Percentiles rank a stretch among this genome's conserved stretches.
Evolutionary conservation across 2,329 filamentous ascomycete species (phyloP).

Genomic region (Xylaria arbuscula): DNA sequence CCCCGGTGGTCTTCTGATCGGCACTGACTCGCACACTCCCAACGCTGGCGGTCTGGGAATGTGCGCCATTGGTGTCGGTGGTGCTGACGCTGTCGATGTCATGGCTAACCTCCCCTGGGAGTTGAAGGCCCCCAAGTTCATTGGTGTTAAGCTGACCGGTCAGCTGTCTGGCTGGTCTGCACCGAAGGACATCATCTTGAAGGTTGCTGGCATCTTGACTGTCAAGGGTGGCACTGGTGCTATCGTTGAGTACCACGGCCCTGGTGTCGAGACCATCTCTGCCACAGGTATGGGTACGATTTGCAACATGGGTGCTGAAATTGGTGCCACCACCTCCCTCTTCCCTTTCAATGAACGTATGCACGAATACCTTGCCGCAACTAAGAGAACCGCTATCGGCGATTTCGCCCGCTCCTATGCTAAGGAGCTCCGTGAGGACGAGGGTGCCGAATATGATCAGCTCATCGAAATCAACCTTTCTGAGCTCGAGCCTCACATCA

Average conservation of each 20-base stretch:
- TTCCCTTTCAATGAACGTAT: conserved; percentile 99
- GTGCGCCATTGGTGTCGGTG: conserved; percentile 94
- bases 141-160: conserved; percentile 95
- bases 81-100: conserved; percentile 97
- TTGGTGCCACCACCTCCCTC: conserved; percentile 88
- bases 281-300: conserved; percentile 91
- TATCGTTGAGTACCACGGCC: conserved; percentile 80
- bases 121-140: conserved; percentile 95
- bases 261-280: conserved; percentile 78
- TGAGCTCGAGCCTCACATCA: conserved; percentile 96
- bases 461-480: conserved; percentile 95
- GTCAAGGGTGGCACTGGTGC: conserved; percentile 98
- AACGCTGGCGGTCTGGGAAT: conserved; percentile 97
- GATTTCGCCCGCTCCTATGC: conserved; percentile 89
- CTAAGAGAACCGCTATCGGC: conserved; percentile 89
- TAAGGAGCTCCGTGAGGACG: conserved; percentile 85
- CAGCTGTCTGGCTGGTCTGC: conserved; percentile 89
- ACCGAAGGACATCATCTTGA: conserved; percentile 97
- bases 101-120: conserved; percentile 89
- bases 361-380: conserved; percentile 94
- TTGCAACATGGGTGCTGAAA: conserved; percentile 77
- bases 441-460: conserved; percentile 95
- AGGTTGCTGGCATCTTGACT: conserved; percentile 95
- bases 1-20: conserved; percentile 97
- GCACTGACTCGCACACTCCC: conserved; percentile 96